Evolutionary conservation across 2,329 filamentous ascomycete species (phyloP).

Genomic region (Helminthosporium solani): DNA sequence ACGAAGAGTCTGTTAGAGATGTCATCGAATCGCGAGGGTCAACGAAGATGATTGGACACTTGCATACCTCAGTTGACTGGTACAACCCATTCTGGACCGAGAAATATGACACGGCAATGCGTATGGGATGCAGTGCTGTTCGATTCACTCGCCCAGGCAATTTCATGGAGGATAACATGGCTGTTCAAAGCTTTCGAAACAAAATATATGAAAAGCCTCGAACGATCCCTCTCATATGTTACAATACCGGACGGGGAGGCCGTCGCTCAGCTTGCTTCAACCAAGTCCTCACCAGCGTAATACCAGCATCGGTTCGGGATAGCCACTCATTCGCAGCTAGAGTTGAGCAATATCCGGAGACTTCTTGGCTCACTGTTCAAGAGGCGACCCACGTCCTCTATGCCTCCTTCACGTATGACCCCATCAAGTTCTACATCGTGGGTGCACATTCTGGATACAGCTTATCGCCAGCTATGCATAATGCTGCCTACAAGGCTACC

Average conservation of each 20-base stretch:
- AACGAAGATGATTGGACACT: slow-evolving; percentile 63
- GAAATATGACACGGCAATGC: slow-evolving; percentile 60
- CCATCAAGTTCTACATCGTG: slow-evolving; percentile 71
- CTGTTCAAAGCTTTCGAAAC: slow-evolving; percentile 57
- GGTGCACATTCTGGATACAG: slow-evolving; percentile 73
- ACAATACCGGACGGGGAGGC: slow-evolving; percentile 65
- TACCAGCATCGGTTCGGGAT: slow-evolving; percentile 49
- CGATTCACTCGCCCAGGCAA: slow-evolving; percentile 60
- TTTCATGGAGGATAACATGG: slow-evolving; percentile 63
- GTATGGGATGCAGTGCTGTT: slow-evolving; percentile 62
- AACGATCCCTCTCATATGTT: slow-evolving; percentile 59
- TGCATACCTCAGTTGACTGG: slow-evolving; percentile 56
- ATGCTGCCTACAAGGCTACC: slow-evolving; percentile 64
- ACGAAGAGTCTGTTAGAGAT: slow-evolving; percentile 52
- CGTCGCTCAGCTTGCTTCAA: slow-evolving; percentile 68
- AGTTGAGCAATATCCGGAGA: slow-evolving; percentile 36
- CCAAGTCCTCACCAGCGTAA: slow-evolving; percentile 62
- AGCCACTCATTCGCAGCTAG: slow-evolving; percentile 40
- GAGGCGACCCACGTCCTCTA: slow-evolving; percentile 67
- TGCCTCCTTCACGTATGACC: slow-evolving; percentile 65
- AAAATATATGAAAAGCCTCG: slow-evolving; percentile 49
- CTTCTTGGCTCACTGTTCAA: slow-evolving; percentile 58
- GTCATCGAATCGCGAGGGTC: slow-evolving; percentile 55
- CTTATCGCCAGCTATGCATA: slow-evolving; percentile 77
- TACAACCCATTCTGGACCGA: slow-evolving; percentile 55